Base-by-base conservation (phyloP, 2,329 filamentous ascomycete genomes). In the Sporothrix brasiliensis region DNA sequence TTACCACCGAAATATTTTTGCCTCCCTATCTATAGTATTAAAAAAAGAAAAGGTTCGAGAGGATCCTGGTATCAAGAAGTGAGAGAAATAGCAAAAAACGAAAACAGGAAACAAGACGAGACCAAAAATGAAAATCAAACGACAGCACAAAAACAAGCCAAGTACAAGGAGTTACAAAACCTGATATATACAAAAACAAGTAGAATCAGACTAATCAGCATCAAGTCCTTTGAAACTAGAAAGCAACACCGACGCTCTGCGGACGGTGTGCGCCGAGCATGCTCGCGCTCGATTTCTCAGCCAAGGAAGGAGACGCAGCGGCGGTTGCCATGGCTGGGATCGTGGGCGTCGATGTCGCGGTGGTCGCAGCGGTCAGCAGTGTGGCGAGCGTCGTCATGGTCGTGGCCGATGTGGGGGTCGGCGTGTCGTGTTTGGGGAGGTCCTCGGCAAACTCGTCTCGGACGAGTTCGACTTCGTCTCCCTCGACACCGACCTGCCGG, bases 161-260 rank as follows among this genome's bases (percentile, higher is more conserved):
- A 47, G 3, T 11, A 27, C 21, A 5, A 1, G 9, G 34, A 24
- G 24, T 34, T 34, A 34, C 34, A 34, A 66, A 52, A 21, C 14
- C 4, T 39, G 41, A 52, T 10, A 27, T 47, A n/a, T 58, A 58
- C 44, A 49, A 53, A 54, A 9, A 30, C 41, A 67, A 2, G 7
- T n/a, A 21, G 24, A 14, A 11, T 3, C 13, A 34, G 24, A 56
- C 19, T 11, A 65, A 24, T 30, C 2, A 9, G 10, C 1, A 7
- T 53, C 39, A 66, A 21, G n/a, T 14, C 21, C 19, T 30, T 58
- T 14, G 4, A 9, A 7, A 11, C 9, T 10, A 41, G 41, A 75
- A 84, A 82, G 3, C 83, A 72, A 85, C 80, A 9, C 83, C 83
- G 24, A 85, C 83, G 72, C 81, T 83, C 74, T 77, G 78, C 68